phyloP scores from a whole-genome alignment of 2,329 filamentous ascomycete species.

The Talaromyces sp. region DNA sequence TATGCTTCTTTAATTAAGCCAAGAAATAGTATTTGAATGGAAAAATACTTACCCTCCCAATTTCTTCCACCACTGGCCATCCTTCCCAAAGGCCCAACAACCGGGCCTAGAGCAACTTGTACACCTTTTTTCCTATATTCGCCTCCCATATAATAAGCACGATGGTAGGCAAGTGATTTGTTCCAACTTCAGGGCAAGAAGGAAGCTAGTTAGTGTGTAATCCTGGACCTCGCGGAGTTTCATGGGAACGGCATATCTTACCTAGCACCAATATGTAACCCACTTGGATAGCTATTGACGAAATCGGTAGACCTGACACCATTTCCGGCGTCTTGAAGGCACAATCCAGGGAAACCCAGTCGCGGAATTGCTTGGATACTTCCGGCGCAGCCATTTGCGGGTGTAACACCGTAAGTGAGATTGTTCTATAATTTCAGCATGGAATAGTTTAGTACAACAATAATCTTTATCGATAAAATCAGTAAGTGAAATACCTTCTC shows the following conservation, averaged over 20 bases:
- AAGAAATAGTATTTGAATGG: not conserved
- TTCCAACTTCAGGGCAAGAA: not conserved
- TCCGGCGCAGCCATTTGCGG: conserved; percentile 23
- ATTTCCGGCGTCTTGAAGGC: conserved; percentile 38
- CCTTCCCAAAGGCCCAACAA: conserved; percentile 34
- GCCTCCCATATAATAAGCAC: not conserved
- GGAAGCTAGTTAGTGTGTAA: not conserved
- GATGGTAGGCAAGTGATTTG: not conserved
- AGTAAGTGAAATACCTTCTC: not conserved
- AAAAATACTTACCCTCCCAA: conserved; percentile 33
- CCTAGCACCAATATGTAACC: not conserved
- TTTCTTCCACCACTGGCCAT: conserved; percentile 36
- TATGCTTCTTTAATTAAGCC: not conserved
- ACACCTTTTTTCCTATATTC: not conserved
- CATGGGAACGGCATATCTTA: not conserved
- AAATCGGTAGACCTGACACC: conserved; percentile 24
- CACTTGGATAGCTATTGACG: not conserved
- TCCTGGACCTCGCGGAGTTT: not conserved
- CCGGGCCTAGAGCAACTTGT: not conserved
- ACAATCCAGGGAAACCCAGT: conserved; percentile 31
- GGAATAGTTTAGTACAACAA: not conserved
- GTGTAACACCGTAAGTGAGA: conserved; percentile 14
- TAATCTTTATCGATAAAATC: not conserved
- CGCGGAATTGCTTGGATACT: conserved; percentile 26
- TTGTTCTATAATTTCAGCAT: not conserved